Percentiles rank a stretch among this genome's conserved stretches.
Evolutionary conservation across 306 rosid species (phyloP).

Genomic region (Quercus parvula): DNA sequence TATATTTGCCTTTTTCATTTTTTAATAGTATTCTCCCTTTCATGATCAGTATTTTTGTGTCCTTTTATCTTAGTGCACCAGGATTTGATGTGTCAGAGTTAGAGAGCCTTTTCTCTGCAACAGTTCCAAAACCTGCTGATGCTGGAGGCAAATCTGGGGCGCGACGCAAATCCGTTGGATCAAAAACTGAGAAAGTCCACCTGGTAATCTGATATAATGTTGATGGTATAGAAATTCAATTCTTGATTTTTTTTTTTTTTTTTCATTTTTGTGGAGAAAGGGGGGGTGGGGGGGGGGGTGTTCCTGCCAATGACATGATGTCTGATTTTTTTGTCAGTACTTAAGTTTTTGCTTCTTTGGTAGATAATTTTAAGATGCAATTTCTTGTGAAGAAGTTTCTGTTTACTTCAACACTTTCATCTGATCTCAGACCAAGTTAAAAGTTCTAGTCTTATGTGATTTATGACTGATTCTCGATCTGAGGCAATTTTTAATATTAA

Average conservation of each 20-base stretch:
- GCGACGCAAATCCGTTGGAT: conserved; percentile 72
- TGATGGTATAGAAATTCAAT: conserved; percentile 1
- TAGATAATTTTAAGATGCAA: no score
- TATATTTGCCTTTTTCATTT: conserved; percentile 6
- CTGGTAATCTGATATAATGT: conserved; percentile 58
- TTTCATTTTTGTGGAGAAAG: no score
- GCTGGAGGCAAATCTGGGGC: conserved; percentile 70
- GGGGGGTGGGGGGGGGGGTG: no score
- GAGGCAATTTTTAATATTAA: background rate
- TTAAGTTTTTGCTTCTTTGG: no score
- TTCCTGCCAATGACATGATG: no score
- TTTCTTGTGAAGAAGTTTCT: no score
- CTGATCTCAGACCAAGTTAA: background rate
- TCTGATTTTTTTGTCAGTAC: no score
- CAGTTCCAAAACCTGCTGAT: conserved; percentile 81
- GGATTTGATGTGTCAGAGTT: conserved; percentile 96
- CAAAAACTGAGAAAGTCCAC: conserved; percentile 81
- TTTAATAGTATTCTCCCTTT: conserved; percentile 16
- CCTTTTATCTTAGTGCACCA: conserved; percentile 59
- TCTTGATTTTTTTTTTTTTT: conserved; percentile 8
- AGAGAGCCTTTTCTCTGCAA: conserved; percentile 83
- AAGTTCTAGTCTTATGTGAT: background rate
- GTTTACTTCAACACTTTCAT: background rate
- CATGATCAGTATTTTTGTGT: conserved; percentile 23
- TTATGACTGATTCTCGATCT: background rate